Evolutionary conservation across 768 basidiomycete species (phyloP).

Genomic region (Hirschioporus abietinus): DNA sequence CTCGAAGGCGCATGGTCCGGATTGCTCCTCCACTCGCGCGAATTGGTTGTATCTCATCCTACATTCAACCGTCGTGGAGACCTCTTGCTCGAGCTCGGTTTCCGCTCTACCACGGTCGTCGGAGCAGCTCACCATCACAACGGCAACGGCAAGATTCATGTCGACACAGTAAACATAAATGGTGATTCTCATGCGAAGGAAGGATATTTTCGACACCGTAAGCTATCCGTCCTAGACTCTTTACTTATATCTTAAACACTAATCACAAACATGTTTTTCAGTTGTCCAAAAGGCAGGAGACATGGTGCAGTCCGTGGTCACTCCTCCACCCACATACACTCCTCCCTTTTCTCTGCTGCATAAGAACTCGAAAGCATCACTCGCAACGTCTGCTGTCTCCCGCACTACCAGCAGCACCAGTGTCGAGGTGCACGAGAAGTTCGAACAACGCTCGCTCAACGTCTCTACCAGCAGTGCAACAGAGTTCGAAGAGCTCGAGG

Average conservation of each 20-base stretch:
- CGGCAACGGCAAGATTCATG: background rate
- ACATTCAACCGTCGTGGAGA: conserved; percentile 26
- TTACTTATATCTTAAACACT: background rate
- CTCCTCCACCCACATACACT: background rate
- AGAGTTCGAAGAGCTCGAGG: background rate
- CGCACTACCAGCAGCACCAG: background rate
- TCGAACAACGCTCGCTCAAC: background rate
- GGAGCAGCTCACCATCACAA: background rate
- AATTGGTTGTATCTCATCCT: conserved; percentile 25
- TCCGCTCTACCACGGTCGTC: background rate
- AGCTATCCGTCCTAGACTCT: background rate
- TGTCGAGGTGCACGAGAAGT: background rate
- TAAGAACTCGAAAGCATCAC: background rate
- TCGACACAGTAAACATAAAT: background rate
- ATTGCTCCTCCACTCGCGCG: conserved; percentile 19
- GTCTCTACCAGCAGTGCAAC: background rate
- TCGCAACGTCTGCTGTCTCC: background rate
- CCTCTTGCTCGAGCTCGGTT: conserved; percentile 24
- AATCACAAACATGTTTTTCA: background rate
- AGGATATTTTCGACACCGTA: background rate
- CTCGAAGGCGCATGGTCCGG: conserved; percentile 25
- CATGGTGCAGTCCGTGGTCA: background rate
- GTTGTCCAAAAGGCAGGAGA: background rate
- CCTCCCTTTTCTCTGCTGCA: background rate
- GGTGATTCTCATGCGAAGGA: background rate